Evolutionary conservation across 2,329 filamentous ascomycete species (phyloP), one percentile per base, ranked within the genome.

Genomic region (Ceratocystis lukuohia): DNA sequence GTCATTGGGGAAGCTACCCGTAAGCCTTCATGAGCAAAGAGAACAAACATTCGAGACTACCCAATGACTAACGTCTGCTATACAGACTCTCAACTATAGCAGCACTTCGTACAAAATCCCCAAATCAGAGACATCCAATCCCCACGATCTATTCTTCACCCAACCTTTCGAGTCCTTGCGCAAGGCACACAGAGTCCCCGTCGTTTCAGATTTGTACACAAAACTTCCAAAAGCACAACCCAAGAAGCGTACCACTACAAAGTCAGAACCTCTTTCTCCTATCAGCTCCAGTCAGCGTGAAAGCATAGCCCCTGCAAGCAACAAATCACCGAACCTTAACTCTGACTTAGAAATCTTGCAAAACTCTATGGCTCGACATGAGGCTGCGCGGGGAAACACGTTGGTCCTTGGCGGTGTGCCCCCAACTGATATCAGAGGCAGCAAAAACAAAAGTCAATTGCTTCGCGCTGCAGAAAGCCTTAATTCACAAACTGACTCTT

Each of bases 81-180:
- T 67, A 61, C 70, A 85, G 83, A 80, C 78, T 22, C 77, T 87
- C 59, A 75, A 79, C 53, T 85, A 82, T 70, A 82, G 81, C 69
- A 76, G 77, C 22, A 78, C 77, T 69, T 78, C 77, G 37, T 78
- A 83, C 70, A 74, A 74, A 59, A 77, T 84, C 68, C 72, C 76
- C 65, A 76, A 74, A 65, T 76, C 76, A 17, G 69, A 76, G 63
- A 77, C 80, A 65, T 76, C 79, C 17, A 77, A 78, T 65, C 75
- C 80, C 37, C 80, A 81, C 74, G 83, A 86, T 66, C 74, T 87
- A 30, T 86, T 80, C 72, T 76, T 81, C 50, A 80, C 81, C 59
- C 77, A 80, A 68, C 77, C 80, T n/a, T 77, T 78, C 70, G 77
- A 80, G 65, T 76, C 78, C 2, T 75, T 76, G 20, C 75, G 75